Conservation (phyloP, 768 basidiomycete genomes). For the Obba rivulosa region DNA sequence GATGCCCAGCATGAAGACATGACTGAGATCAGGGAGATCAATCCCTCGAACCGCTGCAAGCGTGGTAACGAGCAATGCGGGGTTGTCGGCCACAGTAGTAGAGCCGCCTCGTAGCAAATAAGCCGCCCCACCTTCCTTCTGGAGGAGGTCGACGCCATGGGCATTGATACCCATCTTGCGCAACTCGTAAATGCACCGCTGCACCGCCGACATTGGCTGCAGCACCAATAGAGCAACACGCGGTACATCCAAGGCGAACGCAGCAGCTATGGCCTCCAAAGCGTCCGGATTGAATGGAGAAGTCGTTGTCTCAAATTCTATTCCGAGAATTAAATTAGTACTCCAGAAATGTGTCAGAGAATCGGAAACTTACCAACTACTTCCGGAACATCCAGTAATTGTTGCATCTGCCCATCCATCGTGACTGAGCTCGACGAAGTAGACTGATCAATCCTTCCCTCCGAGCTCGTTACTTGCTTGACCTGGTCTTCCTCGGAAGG, state of each 20-base stretch:
- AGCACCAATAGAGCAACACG: slow-evolving; percentile 62
- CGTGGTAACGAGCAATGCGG: slow-evolving; percentile 63
- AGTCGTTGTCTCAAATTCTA: slow-evolving; percentile 41
- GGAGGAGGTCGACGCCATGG: slow-evolving; percentile 49
- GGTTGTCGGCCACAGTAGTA: slow-evolving; percentile 38
- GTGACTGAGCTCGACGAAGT: too few relatives aligned
- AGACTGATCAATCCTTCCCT: too few relatives aligned
- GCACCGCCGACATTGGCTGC: slow-evolving; percentile 55
- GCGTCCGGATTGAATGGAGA: slow-evolving; percentile 51
- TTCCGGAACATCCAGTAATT: slow-evolving; percentile 2
- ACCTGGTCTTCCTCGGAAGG: too few relatives aligned
- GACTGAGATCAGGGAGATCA: slow-evolving; percentile 64
- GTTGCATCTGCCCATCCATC: not conserved
- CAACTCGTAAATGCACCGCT: slow-evolving; percentile 60
- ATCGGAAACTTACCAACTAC: slow-evolving; percentile 4
- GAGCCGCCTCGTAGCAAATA: slow-evolving; percentile 35
- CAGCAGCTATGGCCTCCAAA: slow-evolving; percentile 64
- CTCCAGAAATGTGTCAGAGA: not conserved
- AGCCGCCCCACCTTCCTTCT: slow-evolving; percentile 35
- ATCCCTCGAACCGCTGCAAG: slow-evolving; percentile 67
- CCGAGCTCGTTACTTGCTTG: too few relatives aligned
- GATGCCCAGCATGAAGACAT: slow-evolving; percentile 70
- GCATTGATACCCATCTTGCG: slow-evolving; percentile 64
- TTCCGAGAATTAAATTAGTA: not conserved
- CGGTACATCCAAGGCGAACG: slow-evolving; percentile 71